Conservation (phyloP, 208 protist genomes). For the Crithidia thermophila region DNA sequence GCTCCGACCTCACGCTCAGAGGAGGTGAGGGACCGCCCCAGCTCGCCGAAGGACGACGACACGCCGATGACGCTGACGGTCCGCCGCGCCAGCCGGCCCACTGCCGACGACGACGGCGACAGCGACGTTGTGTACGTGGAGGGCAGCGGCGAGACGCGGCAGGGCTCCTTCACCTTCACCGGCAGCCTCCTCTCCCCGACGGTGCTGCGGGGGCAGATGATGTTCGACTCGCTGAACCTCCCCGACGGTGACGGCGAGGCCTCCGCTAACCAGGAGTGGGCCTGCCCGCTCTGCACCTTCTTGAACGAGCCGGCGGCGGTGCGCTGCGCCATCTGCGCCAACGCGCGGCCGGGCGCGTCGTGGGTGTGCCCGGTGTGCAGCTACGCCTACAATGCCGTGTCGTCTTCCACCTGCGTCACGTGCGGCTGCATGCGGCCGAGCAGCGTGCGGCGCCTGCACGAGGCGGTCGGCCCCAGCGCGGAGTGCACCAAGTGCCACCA, state of each 20-base stretch:
- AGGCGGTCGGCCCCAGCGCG: constrained; percentile 9
- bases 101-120: background rate
- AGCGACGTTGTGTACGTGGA: constrained; percentile 24
- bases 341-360: constrained; percentile 60
- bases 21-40: background rate
- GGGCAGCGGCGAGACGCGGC: constrained; percentile 52
- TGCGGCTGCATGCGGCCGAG: constrained; percentile 62
- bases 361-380: constrained; percentile 79
- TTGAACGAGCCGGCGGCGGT: constrained; percentile 67
- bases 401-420: constrained; percentile 54
- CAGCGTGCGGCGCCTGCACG: constrained; percentile 23
- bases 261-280: constrained; percentile 52
- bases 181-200: constrained; percentile 41
- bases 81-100: background rate
- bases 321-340: constrained; percentile 86
- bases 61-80: constrained; percentile 19
- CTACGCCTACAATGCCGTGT: constrained; percentile 78
- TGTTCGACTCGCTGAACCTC: constrained; percentile 46
- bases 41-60: background rate
- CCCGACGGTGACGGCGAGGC: constrained; percentile 22
- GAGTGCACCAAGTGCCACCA: constrained; percentile 52
- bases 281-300: constrained; percentile 82
- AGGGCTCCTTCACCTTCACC: constrained; percentile 57
- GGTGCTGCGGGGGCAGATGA: constrained; percentile 51
- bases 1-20: background rate